A percentile compares a stretch with the other conserved stretches of the same genome.
phyloP scores from a whole-genome alignment of 495 filamentous ascomycete genomes.

The Hypomontagnella submonticulosa region DNA sequence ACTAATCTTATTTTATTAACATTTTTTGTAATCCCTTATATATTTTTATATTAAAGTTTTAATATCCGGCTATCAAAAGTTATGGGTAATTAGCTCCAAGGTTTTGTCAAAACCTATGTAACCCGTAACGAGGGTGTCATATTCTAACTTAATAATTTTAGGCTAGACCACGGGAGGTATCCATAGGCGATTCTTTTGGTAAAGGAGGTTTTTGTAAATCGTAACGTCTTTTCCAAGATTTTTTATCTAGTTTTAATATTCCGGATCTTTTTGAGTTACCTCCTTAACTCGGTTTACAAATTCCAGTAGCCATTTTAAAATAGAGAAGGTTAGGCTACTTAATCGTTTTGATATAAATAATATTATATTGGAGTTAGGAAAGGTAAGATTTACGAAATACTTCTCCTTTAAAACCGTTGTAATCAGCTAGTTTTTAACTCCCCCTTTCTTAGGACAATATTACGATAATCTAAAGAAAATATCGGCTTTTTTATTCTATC shows the following conservation, averaged over 20 bases:
- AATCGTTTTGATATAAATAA: not conserved
- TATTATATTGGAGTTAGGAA: not conserved
- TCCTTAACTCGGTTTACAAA: too few relatives aligned
- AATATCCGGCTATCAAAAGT: not conserved
- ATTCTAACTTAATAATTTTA: too few relatives aligned
- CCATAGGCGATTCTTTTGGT: not conserved
- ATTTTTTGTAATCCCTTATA: not conserved
- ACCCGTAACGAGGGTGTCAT: not conserved
- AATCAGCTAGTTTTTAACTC: too few relatives aligned
- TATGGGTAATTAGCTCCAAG: not conserved
- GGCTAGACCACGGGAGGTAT: not conserved
- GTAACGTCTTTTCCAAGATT: not conserved
- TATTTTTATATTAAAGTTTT: not conserved
- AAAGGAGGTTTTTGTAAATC: not conserved
- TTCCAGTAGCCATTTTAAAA: too few relatives aligned
- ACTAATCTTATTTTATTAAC: too few relatives aligned
- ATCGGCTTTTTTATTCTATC: not conserved
- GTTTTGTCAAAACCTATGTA: not conserved
- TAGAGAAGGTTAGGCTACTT: too few relatives aligned
- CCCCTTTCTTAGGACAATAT: too few relatives aligned
- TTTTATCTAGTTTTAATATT: not conserved
- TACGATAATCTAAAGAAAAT: too few relatives aligned
- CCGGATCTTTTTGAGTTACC: too few relatives aligned
- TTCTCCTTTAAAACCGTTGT: too few relatives aligned
- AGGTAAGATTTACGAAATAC: not conserved